Conservation (phyloP, 1,284 basidiomycete species). For the Hypsizygus ulmarius region DNA sequence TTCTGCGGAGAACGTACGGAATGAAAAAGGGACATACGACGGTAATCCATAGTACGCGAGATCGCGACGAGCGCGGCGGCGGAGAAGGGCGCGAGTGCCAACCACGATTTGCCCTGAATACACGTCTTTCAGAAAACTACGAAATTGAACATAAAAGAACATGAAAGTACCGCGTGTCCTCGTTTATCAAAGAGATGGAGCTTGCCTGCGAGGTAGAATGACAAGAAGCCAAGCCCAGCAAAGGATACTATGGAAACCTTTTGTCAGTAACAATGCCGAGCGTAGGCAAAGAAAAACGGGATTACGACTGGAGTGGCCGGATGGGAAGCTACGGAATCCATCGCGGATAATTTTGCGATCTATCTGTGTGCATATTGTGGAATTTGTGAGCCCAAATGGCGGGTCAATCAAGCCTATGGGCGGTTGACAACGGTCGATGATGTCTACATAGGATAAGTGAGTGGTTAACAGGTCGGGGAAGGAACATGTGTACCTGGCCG, state of each 20-base stretch:
- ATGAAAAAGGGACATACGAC: constrained; percentile 51
- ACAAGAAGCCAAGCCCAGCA: constrained; percentile 88
- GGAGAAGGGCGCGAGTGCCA: constrained; percentile 73
- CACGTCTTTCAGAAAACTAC: not conserved
- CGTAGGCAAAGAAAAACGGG: constrained; percentile 12
- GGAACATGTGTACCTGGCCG: constrained; percentile 58
- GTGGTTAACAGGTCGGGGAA: not conserved
- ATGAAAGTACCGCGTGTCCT: constrained; percentile 66
- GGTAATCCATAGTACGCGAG: constrained; percentile 87
- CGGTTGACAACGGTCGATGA: constrained; percentile 85
- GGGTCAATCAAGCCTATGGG: constrained; percentile 62
- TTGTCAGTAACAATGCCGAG: constrained; percentile 1
- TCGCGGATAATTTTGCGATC: constrained; percentile 63
- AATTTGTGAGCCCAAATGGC: constrained; percentile 71
- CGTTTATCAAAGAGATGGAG: constrained; percentile 85
- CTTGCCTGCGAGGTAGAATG: constrained; percentile 89
- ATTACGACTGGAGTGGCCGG: constrained; percentile 84
- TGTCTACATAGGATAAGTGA: constrained; percentile 41
- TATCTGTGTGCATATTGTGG: constrained; percentile 77
- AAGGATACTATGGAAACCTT: constrained; percentile 67
- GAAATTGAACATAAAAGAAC: not conserved
- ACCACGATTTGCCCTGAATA: constrained; percentile 78
- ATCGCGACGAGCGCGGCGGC: constrained; percentile 87
- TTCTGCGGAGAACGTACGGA: not conserved
- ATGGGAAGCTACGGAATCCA: constrained; percentile 93